Percentiles rank a stretch among this genome's conserved stretches.
These are phyloP conservation scores for Salix viminalis DNA, from an alignment of 345 rosid species.

Conservation along the genomic window DNA sequence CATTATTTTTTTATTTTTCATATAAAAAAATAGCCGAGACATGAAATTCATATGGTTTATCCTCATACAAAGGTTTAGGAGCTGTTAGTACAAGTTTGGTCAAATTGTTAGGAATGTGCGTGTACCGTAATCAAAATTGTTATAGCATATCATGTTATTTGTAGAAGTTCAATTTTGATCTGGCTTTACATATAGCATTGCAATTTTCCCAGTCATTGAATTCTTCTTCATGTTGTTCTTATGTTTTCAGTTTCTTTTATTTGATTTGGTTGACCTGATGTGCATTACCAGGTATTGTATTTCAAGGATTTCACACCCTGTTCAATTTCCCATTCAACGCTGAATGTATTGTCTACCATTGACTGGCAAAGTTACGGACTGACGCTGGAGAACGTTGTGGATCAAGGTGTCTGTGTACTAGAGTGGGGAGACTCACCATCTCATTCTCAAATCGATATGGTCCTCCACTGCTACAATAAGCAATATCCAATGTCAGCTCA, in stretches of 20 bases:
- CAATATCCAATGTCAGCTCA: slow-evolving; percentile 43
- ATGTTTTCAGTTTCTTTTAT: neutral
- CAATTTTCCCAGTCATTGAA: neutral
- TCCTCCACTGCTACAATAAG: slow-evolving; percentile 61
- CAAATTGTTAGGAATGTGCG: neutral
- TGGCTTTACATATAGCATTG: no score
- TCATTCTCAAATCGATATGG: slow-evolving; percentile 45
- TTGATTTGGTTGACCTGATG: slow-evolving; percentile 13
- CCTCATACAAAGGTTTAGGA: neutral
- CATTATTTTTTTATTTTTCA: neutral
- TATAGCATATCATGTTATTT: neutral
- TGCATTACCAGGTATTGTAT: slow-evolving; percentile 56
- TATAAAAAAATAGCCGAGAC: neutral
- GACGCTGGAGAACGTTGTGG: slow-evolving; percentile 38
- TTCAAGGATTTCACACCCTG: slow-evolving; percentile 65
- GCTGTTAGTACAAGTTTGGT: neutral
- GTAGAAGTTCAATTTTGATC: no score
- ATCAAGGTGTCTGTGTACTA: slow-evolving; percentile 44
- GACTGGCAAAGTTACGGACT: slow-evolving; percentile 91
- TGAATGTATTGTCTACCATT: slow-evolving; percentile 53
- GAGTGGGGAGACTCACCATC: slow-evolving; percentile 74
- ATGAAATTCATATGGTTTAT: neutral
- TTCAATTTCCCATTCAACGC: slow-evolving; percentile 40
- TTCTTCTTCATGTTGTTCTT: neutral
- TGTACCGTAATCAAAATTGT: neutral